These are phyloP conservation scores for Hygrocybe coccinea DNA, from an alignment of 768 basidiomycete genomes.

Conservation along the genomic window DNA sequence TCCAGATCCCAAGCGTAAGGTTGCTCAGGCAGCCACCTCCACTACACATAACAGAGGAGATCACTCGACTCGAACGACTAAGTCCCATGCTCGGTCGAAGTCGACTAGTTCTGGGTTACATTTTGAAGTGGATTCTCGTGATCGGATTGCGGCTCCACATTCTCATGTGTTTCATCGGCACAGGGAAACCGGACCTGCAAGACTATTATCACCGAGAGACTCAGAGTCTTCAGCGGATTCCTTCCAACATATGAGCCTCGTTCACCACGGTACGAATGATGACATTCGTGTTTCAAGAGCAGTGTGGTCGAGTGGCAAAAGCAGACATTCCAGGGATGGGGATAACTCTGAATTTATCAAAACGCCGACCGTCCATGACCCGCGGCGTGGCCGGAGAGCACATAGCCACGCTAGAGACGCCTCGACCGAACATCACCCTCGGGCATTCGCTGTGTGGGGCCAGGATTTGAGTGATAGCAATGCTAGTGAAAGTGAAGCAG, in stretches of 20 bases:
- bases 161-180: neutral
- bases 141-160: slow-evolving; percentile 42
- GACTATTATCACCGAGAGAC: slow-evolving; percentile 27
- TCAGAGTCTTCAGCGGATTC: slow-evolving; percentile 39
- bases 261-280: slow-evolving; percentile 33
- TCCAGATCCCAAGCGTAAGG: slow-evolving; percentile 15
- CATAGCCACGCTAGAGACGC: slow-evolving; percentile 34
- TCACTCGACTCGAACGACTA: slow-evolving; percentile 28
- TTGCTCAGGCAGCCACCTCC: slow-evolving; percentile 22
- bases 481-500: slow-evolving; percentile 61
- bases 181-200: neutral
- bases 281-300: slow-evolving; percentile 24
- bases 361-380: slow-evolving; percentile 55
- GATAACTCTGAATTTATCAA: slow-evolving; percentile 27
- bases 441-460: slow-evolving; percentile 82
- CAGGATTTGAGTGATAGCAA: slow-evolving; percentile 87
- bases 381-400: slow-evolving; percentile 24
- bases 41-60: neutral
- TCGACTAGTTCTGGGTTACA: slow-evolving; percentile 32
- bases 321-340: neutral
- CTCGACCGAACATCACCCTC: slow-evolving; percentile 38
- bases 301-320: neutral
- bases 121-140: slow-evolving; percentile 63
- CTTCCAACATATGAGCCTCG: neutral
- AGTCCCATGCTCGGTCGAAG: slow-evolving; percentile 42